Conservation (phyloP, 1,139 yeast species). For the Ogataea hybrid region DNA sequence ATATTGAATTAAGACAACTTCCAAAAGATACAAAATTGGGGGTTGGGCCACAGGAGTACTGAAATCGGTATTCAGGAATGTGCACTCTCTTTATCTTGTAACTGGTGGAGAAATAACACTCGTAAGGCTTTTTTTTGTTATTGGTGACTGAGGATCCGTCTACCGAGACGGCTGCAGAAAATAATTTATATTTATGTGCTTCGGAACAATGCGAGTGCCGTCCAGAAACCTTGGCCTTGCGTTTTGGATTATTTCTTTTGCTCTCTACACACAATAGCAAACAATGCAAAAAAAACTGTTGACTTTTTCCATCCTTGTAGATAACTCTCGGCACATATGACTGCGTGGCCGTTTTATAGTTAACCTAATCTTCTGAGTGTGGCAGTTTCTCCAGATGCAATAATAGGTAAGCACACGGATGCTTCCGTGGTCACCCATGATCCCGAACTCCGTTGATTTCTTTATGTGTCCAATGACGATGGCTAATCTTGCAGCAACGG, state of each 20-base stretch:
- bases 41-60: neutral
- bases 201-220: neutral
- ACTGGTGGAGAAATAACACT: neutral
- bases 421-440: neutral
- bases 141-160: neutral
- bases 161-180: constrained; percentile 4
- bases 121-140: neutral
- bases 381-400: neutral
- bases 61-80: neutral
- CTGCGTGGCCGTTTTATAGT: neutral
- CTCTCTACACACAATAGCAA: neutral
- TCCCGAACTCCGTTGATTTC: neutral
- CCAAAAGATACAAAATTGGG: neutral
- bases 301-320: neutral
- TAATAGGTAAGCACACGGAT: neutral
- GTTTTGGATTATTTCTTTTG: neutral
- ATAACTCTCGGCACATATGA: neutral
- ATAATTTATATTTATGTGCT: neutral
- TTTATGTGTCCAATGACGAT: neutral
- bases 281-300: neutral
- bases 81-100: too few relatives aligned
- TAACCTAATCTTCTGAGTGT: neutral
- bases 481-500: neutral
- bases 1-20: neutral
- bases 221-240: neutral